Conservation (phyloP, 2,329 filamentous ascomycete species). For the Scedosporium boydii region DNA sequence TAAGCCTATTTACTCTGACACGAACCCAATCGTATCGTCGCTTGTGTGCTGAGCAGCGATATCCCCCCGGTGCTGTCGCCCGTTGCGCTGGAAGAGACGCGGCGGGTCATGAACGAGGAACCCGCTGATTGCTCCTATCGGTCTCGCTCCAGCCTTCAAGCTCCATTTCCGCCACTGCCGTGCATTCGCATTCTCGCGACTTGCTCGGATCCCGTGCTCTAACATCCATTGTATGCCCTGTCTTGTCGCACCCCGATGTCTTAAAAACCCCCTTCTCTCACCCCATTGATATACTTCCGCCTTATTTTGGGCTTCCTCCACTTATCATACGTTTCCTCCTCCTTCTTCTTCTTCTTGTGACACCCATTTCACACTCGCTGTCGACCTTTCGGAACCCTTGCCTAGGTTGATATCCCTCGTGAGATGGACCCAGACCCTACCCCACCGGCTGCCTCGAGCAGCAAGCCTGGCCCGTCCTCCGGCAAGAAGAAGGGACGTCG, state of each 20-base stretch:
- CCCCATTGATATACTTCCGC: not conserved
- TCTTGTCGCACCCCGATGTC: not conserved
- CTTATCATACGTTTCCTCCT: not conserved
- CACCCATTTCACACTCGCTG: no score
- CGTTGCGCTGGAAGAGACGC: not conserved
- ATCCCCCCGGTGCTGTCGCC: not conserved
- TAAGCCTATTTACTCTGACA: not conserved
- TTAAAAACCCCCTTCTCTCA: not conserved
- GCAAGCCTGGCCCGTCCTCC: not conserved
- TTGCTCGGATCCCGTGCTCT: not conserved
- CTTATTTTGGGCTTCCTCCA: not conserved
- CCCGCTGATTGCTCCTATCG: not conserved
- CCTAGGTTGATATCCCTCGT: no score
- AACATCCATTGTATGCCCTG: not conserved
- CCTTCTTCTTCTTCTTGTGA: not conserved
- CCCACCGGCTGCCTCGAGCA: not conserved
- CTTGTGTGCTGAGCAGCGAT: not conserved
- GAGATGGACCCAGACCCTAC: not conserved
- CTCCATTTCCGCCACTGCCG: not conserved
- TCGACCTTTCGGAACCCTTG: no score
- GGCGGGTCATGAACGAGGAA: not conserved
- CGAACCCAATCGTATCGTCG: not conserved
- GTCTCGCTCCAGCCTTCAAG: not conserved
- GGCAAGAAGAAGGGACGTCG: slow-evolving; percentile 6
- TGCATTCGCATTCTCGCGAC: not conserved